Evolutionary conservation across 1,284 basidiomycete species (phyloP), one percentile per base, ranked within the genome.

Genomic region (Ustilago nuda): DNA sequence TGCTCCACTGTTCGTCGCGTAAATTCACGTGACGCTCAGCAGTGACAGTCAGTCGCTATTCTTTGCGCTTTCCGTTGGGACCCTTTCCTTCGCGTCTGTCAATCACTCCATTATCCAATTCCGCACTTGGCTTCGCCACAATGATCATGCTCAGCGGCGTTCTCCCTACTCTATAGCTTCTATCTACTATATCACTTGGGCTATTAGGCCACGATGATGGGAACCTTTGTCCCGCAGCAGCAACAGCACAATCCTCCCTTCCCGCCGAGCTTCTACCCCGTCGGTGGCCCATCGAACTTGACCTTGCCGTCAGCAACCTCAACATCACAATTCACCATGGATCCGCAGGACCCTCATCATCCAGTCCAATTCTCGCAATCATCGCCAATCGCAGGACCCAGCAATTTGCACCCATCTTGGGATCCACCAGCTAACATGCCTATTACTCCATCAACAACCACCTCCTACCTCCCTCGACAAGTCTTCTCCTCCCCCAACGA

Each of bases 401-500:
- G 48, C 12, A 11, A 23, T 1, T 50, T 32, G 13, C 48, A 27
- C 48, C 27, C 8, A 23, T 15, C 23, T 8, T 5, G 30, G 7
- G 23, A 50, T 30, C 27, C 48, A 30, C 27, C 27, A 32, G 23
- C 2, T 27, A 27, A 27, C 23, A 17, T 30, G 36, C 13, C n/a
- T 8, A n/a, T 9, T 59, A 37, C 37, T 8, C 39, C 27, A 30
- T 9, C 51, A 6, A 12, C n/a, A 12, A 15, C 35, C 7, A 15
- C 35, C 7, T 43, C 30, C 7, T 61, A 46, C n/a, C 68, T 76
- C 0, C 65, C 73, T 3, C 50, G 48, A 7, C 68, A 72, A 36
- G 51, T 58, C 23, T 67, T 71, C 41, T 76, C 68, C 8, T 76
- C 73, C 23, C 66, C 73, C 1, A 50, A 50, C 5, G 61, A 41